Base-by-base conservation (phyloP, 2,329 filamentous ascomycete species). In the Cordyceps tenuipes region DNA sequence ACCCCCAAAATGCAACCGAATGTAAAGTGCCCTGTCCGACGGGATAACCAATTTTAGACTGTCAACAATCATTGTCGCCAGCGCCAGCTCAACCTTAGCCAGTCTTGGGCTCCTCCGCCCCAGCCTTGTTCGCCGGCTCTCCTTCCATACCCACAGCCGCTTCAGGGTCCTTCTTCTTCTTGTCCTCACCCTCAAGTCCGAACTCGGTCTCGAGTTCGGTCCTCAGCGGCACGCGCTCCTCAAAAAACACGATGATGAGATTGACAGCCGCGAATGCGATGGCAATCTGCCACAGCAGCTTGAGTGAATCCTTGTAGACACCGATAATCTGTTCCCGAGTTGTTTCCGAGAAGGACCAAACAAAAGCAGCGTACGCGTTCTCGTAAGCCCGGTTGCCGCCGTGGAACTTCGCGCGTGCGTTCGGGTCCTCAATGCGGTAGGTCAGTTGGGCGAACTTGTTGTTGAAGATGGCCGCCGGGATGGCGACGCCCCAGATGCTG, bases 391-490 rank as follows among this genome's bases (percentile, higher is more conserved):
- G 29, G 29, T 29, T 29, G 21, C 67, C 62, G 6, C 71, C 71
- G 0, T 62, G 61, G 1, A 60, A 46, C 0, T 73, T 62, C n/a
- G 59, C 48, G 2, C 64, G 46, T 0, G 63, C 67, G 5, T 34
- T 8, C 39, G 10, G 12, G 26, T 59, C 34, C 2, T 15, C 13
- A 26, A 50, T 44, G 47, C 26, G 47, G 13, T 26, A 31, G 3
- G 62, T 26, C 13, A 64, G 44, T n/a, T 62, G 7, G 17, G 31
- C 34, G 48, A 64, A 60, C 1, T 63, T 49, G 0, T 67, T 66
- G 56, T 73, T 72, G 64, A 79, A 79, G n/a, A 78, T 70, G 0
- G 70, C 66, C 0, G 72, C 72, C 0, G 75, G 75, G 5, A 82
- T 72, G 0, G 76, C 71, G 1, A 80, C 73, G 4, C 78, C 77